Evolutionary conservation across 495 filamentous ascomycete species (phyloP).

Genomic region (Talaromyces adpressus): DNA sequence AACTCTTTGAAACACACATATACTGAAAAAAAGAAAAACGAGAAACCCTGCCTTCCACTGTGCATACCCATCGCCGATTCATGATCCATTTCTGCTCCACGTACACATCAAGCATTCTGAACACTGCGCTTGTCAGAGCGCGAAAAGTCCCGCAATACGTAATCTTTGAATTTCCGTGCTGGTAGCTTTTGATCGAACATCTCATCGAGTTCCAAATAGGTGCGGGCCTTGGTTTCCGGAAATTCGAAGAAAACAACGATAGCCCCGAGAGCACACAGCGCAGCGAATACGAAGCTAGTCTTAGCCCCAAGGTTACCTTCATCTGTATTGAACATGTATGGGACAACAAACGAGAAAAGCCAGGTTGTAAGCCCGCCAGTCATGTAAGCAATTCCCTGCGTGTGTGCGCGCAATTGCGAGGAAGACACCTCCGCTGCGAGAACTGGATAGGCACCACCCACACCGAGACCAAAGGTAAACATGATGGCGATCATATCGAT

Average conservation of each 20-base stretch:
- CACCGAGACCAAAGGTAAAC: not conserved
- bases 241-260: constrained; percentile 17
- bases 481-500: no score
- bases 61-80: no score
- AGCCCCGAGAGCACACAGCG: not conserved
- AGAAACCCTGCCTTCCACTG: no score
- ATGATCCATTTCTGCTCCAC: no score
- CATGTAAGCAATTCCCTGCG: constrained; percentile 18
- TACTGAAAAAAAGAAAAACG: no score
- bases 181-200: constrained; percentile 11
- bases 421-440: constrained; percentile 20
- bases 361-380: constrained; percentile 12
- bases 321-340: constrained; percentile 22
- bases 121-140: no score
- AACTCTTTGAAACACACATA: no score
- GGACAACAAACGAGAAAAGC: constrained; percentile 18
- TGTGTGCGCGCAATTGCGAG: constrained; percentile 20
- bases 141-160: no score
- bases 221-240: constrained; percentile 22
- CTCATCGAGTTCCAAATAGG: constrained; percentile 20
- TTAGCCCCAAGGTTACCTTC: constrained; percentile 21
- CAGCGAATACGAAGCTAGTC: constrained; percentile 21
- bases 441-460: constrained; percentile 1
- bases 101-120: no score
- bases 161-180: constrained; percentile 11